Conservation (phyloP, 345 rosid species). For the Psidium friedrichsthalianum region DNA sequence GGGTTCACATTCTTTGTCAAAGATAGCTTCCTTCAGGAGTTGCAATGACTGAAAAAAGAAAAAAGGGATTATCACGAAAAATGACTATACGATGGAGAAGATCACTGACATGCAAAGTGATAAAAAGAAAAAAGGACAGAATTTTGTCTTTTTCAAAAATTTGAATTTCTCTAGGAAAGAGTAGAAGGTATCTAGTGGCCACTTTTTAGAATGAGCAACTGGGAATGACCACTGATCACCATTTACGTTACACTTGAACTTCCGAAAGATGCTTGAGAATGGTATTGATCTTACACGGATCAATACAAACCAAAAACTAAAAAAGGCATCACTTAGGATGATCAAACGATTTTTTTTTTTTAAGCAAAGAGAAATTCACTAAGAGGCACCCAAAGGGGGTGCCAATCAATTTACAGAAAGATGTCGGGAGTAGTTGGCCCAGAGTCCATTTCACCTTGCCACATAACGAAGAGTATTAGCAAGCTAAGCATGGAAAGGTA, state of each 20-base stretch:
- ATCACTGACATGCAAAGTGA: background rate
- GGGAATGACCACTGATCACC: background rate
- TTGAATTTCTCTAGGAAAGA: background rate
- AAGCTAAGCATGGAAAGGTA: background rate
- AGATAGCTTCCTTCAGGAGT: constrained; percentile 66
- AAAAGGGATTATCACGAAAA: constrained; percentile 1
- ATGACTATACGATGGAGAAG: background rate
- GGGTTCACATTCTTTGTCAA: constrained; percentile 76
- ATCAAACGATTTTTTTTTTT: background rate
- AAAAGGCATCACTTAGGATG: background rate
- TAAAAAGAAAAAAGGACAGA: background rate
- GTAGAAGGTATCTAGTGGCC: background rate
- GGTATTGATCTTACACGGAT: background rate
- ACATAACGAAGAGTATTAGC: background rate
- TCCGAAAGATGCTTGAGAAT: background rate
- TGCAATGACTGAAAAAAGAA: constrained; percentile 57
- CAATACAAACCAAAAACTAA: background rate
- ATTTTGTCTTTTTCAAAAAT: background rate
- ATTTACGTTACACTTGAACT: background rate
- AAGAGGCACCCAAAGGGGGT: background rate
- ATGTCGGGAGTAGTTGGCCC: background rate
- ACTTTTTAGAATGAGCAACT: background rate
- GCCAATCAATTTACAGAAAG: background rate
- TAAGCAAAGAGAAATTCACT: background rate
- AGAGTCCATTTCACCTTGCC: background rate